A percentile compares a stretch with the other conserved stretches of the same genome.
Conservation (phyloP, 78 protist species). For the Emiliania huxleyi region DNA sequence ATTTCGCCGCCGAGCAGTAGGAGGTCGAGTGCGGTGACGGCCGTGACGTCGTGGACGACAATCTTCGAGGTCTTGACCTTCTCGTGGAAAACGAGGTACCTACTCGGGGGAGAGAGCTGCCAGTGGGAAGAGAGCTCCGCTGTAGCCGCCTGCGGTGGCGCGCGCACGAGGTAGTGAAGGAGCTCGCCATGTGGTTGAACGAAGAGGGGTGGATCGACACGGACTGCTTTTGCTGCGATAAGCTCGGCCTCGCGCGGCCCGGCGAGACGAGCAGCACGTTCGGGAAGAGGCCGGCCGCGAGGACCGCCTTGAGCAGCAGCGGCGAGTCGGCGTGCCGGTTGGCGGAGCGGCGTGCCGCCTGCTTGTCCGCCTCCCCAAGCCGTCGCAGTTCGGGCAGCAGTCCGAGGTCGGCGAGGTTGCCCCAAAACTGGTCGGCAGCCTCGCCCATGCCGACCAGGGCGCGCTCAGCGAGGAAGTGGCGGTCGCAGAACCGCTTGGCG, state of each 20-base stretch:
- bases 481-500: neutral
- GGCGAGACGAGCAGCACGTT: constrained; percentile 43
- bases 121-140: too few relatives aligned
- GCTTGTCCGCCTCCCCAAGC: neutral
- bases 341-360: neutral
- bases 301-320: constrained; percentile 47
- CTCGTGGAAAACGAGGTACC: constrained; percentile 57
- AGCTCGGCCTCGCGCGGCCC: neutral
- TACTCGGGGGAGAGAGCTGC: too few relatives aligned
- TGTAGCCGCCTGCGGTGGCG: too few relatives aligned
- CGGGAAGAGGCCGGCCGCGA: constrained; percentile 70
- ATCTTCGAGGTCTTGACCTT: constrained; percentile 16
- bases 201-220: neutral
- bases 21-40: constrained; percentile 58
- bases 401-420: neutral
- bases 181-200: neutral
- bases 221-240: constrained; percentile 49
- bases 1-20: constrained; percentile 69
- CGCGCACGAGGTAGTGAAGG: neutral
- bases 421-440: neutral
- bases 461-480: constrained; percentile 3
- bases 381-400: neutral
- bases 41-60: constrained; percentile 56
- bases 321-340: neutral
- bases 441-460: neutral